phyloP scores from a whole-genome alignment of 2,329 filamentous ascomycete species.

The Aaosphaeria arxii region DNA sequence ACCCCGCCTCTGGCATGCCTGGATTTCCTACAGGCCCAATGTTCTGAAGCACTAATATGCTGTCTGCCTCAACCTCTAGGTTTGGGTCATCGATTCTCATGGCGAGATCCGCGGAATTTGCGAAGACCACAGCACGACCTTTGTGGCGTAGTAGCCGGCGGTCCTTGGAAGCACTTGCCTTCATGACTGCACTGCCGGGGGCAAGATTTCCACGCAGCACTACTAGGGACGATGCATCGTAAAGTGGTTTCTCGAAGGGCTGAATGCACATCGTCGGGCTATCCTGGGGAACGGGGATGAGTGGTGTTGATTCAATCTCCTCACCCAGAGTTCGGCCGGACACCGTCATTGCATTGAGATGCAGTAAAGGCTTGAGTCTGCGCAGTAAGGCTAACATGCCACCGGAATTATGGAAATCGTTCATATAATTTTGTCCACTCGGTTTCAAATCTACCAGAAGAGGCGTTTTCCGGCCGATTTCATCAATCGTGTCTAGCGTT shows the following conservation, averaged over 20 bases:
- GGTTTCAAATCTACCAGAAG: constrained; percentile 82
- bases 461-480: constrained; percentile 73
- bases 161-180: constrained; percentile 92
- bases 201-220: constrained; percentile 82
- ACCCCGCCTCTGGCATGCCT: constrained; percentile 87
- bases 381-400: constrained; percentile 81
- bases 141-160: constrained; percentile 62
- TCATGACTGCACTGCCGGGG: constrained; percentile 82
- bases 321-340: constrained; percentile 70
- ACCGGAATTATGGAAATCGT: constrained; percentile 78
- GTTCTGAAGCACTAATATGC: constrained; percentile 84
- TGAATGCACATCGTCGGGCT: constrained; percentile 10
- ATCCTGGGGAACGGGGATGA: constrained; percentile 52
- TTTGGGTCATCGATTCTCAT: constrained; percentile 66
- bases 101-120: constrained; percentile 76
- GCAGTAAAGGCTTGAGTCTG: constrained; percentile 72
- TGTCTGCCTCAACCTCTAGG: constrained; percentile 68
- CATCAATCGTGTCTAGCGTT: constrained; percentile 73
- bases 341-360: constrained; percentile 58
- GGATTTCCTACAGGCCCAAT: constrained; percentile 88
- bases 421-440: constrained; percentile 81
- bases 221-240: constrained; percentile 76
- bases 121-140: constrained; percentile 74
- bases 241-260: constrained; percentile 75
- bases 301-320: constrained; percentile 70